phyloP scores from a whole-genome alignment of 1,139 yeast genomes.

The Geotrichum bryndzae region DNA sequence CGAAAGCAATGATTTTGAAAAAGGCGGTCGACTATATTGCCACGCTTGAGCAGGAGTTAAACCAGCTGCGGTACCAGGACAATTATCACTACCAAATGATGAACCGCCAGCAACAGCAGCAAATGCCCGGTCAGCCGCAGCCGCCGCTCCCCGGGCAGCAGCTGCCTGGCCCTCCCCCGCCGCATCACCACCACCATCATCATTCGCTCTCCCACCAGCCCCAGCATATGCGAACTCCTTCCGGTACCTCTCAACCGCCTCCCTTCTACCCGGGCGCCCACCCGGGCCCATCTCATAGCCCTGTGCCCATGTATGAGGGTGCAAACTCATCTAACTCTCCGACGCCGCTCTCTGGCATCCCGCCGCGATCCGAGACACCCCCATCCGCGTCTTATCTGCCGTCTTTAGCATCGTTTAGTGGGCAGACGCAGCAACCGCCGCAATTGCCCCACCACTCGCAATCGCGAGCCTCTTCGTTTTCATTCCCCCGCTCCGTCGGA shows the following conservation, averaged over 20 bases:
- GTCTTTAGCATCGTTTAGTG: neutral
- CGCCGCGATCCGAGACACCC: neutral
- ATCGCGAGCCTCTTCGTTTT: conserved; percentile 6
- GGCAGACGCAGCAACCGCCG: conserved; percentile 1
- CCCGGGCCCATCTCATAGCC: conserved; percentile 8
- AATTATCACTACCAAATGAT: conserved; percentile 16
- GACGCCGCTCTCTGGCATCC: conserved; percentile 3
- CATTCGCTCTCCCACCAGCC: conserved; percentile 2
- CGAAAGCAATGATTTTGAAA: conserved; percentile 55
- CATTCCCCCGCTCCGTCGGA: conserved; percentile 9
- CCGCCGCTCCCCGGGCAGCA: conserved; percentile 20
- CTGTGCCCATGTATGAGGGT: conserved; percentile 3
- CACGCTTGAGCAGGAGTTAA: conserved; percentile 33
- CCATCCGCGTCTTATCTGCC: conserved; percentile 1
- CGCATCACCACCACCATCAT: conserved; percentile 9
- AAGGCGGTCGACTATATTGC: conserved; percentile 81
- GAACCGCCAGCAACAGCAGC: conserved; percentile 6
- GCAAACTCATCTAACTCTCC: neutral
- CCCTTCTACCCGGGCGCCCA: conserved; percentile 7
- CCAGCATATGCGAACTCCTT: conserved; percentile 8
- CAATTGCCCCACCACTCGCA: neutral
- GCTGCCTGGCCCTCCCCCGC: conserved; percentile 2
- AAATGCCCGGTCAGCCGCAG: conserved; percentile 5
- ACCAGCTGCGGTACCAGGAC: conserved; percentile 20
- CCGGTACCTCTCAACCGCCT: conserved; percentile 4